Evolutionary conservation across 2,329 filamentous ascomycete genomes (phyloP), one percentile per base, ranked within the genome.

Genomic region (Monilinia fructicola): DNA sequence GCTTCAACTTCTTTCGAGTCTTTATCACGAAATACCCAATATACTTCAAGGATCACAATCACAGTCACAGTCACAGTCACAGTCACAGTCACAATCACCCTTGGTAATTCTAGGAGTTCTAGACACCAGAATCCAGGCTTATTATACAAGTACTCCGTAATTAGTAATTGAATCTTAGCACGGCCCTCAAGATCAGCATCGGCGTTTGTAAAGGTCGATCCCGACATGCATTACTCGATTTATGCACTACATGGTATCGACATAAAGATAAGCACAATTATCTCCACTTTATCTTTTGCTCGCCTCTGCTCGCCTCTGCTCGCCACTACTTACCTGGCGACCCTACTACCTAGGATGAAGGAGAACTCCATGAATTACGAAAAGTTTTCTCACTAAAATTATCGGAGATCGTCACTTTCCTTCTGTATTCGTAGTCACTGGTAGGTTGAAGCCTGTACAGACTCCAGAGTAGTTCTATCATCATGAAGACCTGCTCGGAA

Each of bases 141-240:
- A n/a, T n/a, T n/a, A n/a, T n/a, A n/a, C n/a, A n/a, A n/a, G n/a
- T n/a, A n/a, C n/a, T n/a, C n/a, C n/a, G n/a, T n/a, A n/a, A n/a
- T n/a, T n/a, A 58, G 55, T 1, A 56, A 21, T 53, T 18, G 50
- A 53, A 31, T 31, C 14, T 21, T 5, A 10, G 18, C 21, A 46
- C 21, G 40, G 40, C 44, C 44, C 18, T 46, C 18, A 21, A 18
- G 18, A 31, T 31, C 40, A 44, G 46, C 16, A 44, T 23, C 40
- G 40, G 55, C 44, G 55, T 58, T 58, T 31, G 23, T 9, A 10
- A 14, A n/a, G 26, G 55, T 14, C 55, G 55, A 59, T 59, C 55
- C 40, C 26, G 55, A 46, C 31, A 35, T 35, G 31, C 31, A 35
- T 35, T 35, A 35, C 31, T 35, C 31, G 31, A 35, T 7, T 35